A percentile compares a stretch with the other conserved stretches of the same genome.
Evolutionary conservation across 1,284 basidiomycete species (phyloP).

Genomic region (Malassezia yamatoensis): DNA sequence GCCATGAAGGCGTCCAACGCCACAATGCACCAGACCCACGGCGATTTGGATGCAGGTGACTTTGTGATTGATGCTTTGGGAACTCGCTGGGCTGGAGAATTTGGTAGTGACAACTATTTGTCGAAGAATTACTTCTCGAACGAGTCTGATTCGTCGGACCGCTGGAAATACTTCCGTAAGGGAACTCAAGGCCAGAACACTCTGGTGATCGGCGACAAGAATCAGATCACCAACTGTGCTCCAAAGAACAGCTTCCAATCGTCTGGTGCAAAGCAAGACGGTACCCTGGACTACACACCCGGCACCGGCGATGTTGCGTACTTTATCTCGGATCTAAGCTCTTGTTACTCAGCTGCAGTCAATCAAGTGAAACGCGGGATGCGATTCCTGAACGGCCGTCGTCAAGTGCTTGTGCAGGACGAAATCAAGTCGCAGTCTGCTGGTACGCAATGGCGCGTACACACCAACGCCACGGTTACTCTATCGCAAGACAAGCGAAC

Average conservation of each 20-base stretch:
- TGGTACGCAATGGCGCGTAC: constrained; percentile 76
- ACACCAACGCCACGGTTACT: constrained; percentile 68
- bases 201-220: constrained; percentile 63
- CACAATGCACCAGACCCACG: constrained; percentile 70
- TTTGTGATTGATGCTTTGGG: constrained; percentile 92
- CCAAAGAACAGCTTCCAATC: constrained; percentile 58
- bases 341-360: constrained; percentile 60
- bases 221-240: constrained; percentile 66
- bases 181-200: constrained; percentile 95
- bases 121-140: constrained; percentile 46
- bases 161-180: constrained; percentile 65
- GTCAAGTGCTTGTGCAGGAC: constrained; percentile 65
- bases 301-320: constrained; percentile 66
- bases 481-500: constrained; percentile 50
- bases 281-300: constrained; percentile 57
- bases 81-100: constrained; percentile 87
- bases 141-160: constrained; percentile 25
- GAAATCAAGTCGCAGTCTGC: constrained; percentile 42
- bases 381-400: constrained; percentile 72
- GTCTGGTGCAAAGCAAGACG: constrained; percentile 64
- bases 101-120: constrained; percentile 77
- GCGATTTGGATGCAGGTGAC: constrained; percentile 82
- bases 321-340: constrained; percentile 69
- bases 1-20: constrained; percentile 76
- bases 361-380: constrained; percentile 73